Percentiles rank a stretch among this genome's conserved stretches.
Conservation (phyloP, 257 asterid species). For the Solanum gandarillasii region DNA sequence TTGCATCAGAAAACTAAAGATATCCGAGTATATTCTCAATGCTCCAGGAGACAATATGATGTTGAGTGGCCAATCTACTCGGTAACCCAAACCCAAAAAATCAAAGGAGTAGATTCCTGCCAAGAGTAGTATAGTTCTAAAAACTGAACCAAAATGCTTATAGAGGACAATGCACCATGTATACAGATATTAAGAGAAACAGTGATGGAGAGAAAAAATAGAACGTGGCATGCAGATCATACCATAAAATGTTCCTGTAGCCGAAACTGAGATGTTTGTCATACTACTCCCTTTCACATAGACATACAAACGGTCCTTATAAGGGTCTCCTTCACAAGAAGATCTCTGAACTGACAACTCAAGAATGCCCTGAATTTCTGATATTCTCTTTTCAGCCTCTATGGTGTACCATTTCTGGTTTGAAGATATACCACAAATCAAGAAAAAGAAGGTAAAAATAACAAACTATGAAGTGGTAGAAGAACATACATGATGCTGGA, state of each 20-base stretch:
- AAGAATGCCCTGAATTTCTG: constrained; percentile 85
- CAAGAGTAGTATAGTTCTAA: constrained; percentile 10
- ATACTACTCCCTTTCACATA: constrained; percentile 49
- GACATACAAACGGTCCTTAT: constrained; percentile 62
- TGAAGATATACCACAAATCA: constrained; percentile 16
- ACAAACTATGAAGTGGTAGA: constrained; percentile 9
- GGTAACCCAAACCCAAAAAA: constrained; percentile 88
- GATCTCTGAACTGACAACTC: constrained; percentile 91
- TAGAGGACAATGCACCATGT: constrained; percentile 1
- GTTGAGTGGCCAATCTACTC: constrained; percentile 89
- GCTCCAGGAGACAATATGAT: constrained; percentile 74
- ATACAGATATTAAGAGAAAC: neutral
- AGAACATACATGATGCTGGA: constrained; percentile 57
- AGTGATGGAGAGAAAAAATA: neutral
- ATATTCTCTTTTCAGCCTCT: constrained; percentile 73
- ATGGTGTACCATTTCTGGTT: constrained; percentile 76
- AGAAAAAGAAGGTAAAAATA: constrained; percentile 9
- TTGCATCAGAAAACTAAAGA: constrained; percentile 83
- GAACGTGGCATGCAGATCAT: neutral
- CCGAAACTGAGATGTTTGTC: constrained; percentile 37
- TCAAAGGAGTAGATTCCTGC: constrained; percentile 82
- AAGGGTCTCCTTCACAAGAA: constrained; percentile 86
- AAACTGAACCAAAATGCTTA: neutral
- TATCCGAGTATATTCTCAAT: constrained; percentile 64
- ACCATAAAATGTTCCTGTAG: constrained; percentile 37